These are phyloP conservation scores for Leptodontidium sp. DNA, from an alignment of 2,329 filamentous ascomycete genomes.

Conservation along the genomic window DNA sequence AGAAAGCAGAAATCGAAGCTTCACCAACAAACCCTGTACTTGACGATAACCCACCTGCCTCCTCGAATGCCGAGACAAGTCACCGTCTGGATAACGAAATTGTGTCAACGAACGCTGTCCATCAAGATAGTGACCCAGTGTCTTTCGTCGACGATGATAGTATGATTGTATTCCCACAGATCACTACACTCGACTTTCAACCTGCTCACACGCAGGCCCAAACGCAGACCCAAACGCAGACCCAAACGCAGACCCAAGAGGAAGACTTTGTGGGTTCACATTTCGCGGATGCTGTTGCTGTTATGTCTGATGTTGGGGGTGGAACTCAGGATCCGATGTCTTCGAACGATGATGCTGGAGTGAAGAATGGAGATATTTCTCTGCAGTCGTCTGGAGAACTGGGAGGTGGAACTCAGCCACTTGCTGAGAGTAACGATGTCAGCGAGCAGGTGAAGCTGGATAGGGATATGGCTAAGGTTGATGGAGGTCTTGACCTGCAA, in stretches of 20 bases:
- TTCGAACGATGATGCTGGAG: neutral
- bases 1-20: neutral
- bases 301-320: slow-evolving; percentile 18
- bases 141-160: slow-evolving; percentile 11
- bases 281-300: slow-evolving; percentile 18
- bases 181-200: neutral
- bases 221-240: neutral
- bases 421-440: neutral
- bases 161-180: neutral
- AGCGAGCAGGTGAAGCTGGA: neutral
- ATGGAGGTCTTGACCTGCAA: neutral
- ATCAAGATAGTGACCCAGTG: neutral
- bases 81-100: neutral
- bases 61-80: neutral
- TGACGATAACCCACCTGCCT: too few species aligned
- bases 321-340: slow-evolving; percentile 8
- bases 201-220: slow-evolving; percentile 11
- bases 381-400: neutral
- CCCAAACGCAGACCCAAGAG: neutral
- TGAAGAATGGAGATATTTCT: neutral
- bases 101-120: neutral
- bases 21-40: too few species aligned
- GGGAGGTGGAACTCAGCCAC: neutral
- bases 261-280: slow-evolving; percentile 3
- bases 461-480: neutral